Evolutionary conservation across 2,329 filamentous ascomycete species (phyloP).

Genomic region (Apiospora sp.): DNA sequence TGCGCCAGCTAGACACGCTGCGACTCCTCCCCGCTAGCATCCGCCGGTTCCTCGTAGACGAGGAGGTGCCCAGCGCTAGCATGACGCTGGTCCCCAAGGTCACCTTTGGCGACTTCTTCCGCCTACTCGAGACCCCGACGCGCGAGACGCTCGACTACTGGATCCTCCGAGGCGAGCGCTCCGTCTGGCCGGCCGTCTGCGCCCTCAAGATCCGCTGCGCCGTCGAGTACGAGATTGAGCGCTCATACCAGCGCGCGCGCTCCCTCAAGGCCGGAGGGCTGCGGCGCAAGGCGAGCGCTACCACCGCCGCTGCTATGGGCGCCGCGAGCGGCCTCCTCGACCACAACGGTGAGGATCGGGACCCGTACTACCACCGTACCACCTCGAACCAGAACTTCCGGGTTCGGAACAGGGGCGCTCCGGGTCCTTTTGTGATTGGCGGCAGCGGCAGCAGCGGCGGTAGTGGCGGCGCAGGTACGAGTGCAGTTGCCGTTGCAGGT

Average conservation of each 20-base stretch:
- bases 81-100: constrained; percentile 86
- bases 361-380: constrained; percentile 8
- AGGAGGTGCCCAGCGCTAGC: constrained; percentile 78
- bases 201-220: constrained; percentile 83
- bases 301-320: constrained; percentile 17
- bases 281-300: constrained; percentile 51
- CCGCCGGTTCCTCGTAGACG: constrained; percentile 81
- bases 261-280: constrained; percentile 63
- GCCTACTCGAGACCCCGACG: constrained; percentile 84
- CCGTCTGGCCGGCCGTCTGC: constrained; percentile 89
- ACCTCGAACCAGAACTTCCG: constrained; percentile 11
- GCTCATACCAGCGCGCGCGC: constrained; percentile 82
- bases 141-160: constrained; percentile 80
- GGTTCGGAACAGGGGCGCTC: not conserved
- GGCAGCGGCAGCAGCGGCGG: not conserved
- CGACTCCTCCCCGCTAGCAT: constrained; percentile 74
- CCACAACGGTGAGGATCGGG: constrained; percentile 15
- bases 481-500: not conserved
- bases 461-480: not conserved
- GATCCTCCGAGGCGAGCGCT: constrained; percentile 84
- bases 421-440: not conserved
- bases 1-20: constrained; percentile 82
- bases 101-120: constrained; percentile 74
- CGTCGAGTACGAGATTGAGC: constrained; percentile 87
- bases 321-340: constrained; percentile 7